Percentiles rank a stretch among this genome's conserved stretches.
These are phyloP conservation scores for Mollisiaceae sp. DNA, from an alignment of 2,329 filamentous ascomycete genomes.

Conservation along the genomic window DNA sequence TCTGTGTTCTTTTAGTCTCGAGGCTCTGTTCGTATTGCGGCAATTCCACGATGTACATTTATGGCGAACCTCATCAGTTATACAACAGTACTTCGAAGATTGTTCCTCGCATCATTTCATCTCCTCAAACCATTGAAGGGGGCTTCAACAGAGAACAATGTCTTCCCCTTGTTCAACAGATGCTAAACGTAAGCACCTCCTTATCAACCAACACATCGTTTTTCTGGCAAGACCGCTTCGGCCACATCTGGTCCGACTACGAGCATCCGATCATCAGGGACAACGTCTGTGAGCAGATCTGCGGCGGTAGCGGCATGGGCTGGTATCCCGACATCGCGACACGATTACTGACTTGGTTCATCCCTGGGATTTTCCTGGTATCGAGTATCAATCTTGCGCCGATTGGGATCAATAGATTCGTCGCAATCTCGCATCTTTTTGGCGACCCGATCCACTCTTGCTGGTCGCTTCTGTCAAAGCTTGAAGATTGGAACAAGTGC, in stretches of 20 bases:
- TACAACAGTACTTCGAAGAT: background rate
- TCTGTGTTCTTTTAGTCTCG: background rate
- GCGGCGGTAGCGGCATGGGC: background rate
- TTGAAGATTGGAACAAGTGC: constrained; percentile 8
- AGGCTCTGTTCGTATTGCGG: background rate
- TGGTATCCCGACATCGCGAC: constrained; percentile 10
- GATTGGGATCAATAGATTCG: constrained; percentile 3
- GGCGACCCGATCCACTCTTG: constrained; percentile 14
- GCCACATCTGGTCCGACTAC: background rate
- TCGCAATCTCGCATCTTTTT: constrained; percentile 1
- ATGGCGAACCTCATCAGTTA: background rate
- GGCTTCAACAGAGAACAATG: background rate
- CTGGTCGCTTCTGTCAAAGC: constrained; percentile 10
- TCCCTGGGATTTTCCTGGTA: constrained; percentile 2
- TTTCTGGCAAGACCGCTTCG: background rate
- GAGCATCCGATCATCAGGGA: background rate
- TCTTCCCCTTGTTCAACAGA: background rate
- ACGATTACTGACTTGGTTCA: constrained; percentile 7
- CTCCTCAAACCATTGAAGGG: background rate
- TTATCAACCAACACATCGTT: background rate
- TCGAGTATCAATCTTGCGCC: constrained; percentile 7
- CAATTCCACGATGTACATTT: background rate
- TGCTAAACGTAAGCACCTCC: background rate
- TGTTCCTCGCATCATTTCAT: background rate
- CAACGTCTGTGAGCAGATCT: constrained; percentile 4